These are phyloP conservation scores for Panaeolus cyanescens DNA, from an alignment of 768 basidiomycete genomes.

Conservation along the genomic window DNA sequence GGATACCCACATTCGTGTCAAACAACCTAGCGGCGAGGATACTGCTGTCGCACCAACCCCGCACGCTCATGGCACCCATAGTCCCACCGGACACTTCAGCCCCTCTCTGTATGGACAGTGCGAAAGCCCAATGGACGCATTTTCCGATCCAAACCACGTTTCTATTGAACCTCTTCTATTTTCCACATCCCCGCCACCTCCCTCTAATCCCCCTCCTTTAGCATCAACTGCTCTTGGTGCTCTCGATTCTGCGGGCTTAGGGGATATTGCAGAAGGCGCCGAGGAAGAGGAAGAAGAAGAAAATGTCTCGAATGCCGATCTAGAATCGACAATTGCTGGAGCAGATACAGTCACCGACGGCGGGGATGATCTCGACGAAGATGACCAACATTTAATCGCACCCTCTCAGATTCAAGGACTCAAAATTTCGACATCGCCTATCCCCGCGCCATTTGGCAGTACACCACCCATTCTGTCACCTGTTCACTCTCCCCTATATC, in stretches of 20 bases:
- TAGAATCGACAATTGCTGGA: slow-evolving; percentile 10
- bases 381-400: slow-evolving; percentile 27
- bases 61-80: slow-evolving; percentile 11
- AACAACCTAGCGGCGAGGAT: slow-evolving; percentile 5
- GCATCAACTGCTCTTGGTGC: slow-evolving; percentile 34
- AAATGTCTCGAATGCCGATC: slow-evolving; percentile 15
- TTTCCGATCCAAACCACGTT: slow-evolving; percentile 16
- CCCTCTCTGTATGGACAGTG: slow-evolving; percentile 14
- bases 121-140: slow-evolving; percentile 9
- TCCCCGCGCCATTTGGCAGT: slow-evolving; percentile 25
- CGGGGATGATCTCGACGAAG: slow-evolving; percentile 8
- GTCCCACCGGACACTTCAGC: slow-evolving; percentile 20
- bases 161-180: slow-evolving; percentile 59
- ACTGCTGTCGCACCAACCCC: slow-evolving; percentile 21
- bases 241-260: slow-evolving; percentile 39
- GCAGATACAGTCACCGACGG: slow-evolving; percentile 8
- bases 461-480: slow-evolving; percentile 27
- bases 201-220: slow-evolving; percentile 36
- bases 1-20: neutral
- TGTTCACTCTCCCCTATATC: slow-evolving; percentile 25
- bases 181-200: slow-evolving; percentile 23
- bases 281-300: slow-evolving; percentile 55
- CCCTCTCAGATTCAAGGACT: slow-evolving; percentile 57
- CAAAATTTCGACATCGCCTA: slow-evolving; percentile 50
- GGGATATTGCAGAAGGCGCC: slow-evolving; percentile 64